Evolutionary conservation across 2,329 filamentous ascomycete genomes (phyloP).

Genomic region (Cladophialophora yegresii): DNA sequence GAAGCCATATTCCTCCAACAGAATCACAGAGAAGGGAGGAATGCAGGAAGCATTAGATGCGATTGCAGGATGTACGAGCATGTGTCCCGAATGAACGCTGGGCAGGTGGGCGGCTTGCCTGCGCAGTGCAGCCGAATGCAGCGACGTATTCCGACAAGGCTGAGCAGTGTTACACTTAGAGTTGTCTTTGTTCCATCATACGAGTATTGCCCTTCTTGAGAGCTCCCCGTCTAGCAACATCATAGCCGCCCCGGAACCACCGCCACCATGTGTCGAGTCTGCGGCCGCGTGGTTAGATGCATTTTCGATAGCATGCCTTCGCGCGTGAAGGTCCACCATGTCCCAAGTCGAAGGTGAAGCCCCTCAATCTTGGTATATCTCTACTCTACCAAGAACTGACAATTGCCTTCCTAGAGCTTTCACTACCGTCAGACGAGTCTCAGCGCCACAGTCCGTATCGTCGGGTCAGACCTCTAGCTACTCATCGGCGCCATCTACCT

Average conservation of each 20-base stretch:
- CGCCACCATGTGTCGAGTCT: constrained; percentile 36
- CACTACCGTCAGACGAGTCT: constrained; percentile 29
- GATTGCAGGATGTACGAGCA: constrained; percentile 5
- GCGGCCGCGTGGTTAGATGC: constrained; percentile 36
- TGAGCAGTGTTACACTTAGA: neutral
- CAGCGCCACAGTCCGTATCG: constrained; percentile 7
- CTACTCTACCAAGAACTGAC: constrained; percentile 10
- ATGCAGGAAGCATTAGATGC: constrained; percentile 7
- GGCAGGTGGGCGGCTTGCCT: neutral
- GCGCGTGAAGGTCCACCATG: constrained; percentile 28
- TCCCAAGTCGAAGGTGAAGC: constrained; percentile 32
- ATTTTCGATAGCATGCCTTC: constrained; percentile 38
- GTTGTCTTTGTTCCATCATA: neutral
- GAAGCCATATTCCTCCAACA: constrained; percentile 33
- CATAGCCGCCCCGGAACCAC: neutral
- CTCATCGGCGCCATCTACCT: constrained; percentile 17
- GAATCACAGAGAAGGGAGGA: neutral
- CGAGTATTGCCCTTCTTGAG: neutral
- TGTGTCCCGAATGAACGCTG: constrained; percentile 2
- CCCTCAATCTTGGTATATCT: neutral
- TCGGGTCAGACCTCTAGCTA: neutral
- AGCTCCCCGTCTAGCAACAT: constrained; percentile 1
- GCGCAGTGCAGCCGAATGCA: neutral
- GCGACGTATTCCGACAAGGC: constrained; percentile 5
- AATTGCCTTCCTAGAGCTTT: constrained; percentile 25